Evolutionary conservation across 495 filamentous ascomycete species (phyloP).

Genomic region (Lepidopterella palustris): DNA sequence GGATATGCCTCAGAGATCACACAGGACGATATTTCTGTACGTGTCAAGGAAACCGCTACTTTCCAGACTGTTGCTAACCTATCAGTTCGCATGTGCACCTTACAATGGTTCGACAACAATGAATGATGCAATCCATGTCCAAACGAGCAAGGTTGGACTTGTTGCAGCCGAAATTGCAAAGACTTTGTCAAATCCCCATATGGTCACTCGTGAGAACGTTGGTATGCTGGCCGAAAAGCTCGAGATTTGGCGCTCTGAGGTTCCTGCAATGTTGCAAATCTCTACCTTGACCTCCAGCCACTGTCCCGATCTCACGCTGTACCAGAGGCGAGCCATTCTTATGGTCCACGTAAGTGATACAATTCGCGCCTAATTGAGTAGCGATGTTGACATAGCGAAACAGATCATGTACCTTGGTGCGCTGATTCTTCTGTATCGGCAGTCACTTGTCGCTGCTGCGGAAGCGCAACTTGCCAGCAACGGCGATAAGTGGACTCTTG

Average conservation of each 20-base stretch:
- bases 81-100: slow-evolving; percentile 12
- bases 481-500: not conserved
- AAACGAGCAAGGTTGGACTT: slow-evolving; percentile 23
- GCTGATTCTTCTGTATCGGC: slow-evolving; percentile 23
- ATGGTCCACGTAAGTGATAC: slow-evolving; percentile 21
- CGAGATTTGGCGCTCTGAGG: slow-evolving; percentile 15
- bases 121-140: slow-evolving; percentile 17
- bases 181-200: slow-evolving; percentile 13
- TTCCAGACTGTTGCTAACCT: not conserved
- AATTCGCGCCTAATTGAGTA: not conserved
- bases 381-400: not conserved
- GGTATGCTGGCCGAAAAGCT: slow-evolving; percentile 13
- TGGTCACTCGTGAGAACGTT: slow-evolving; percentile 18
- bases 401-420: slow-evolving; percentile 29
- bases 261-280: slow-evolving; percentile 19
- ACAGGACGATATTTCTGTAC: slow-evolving; percentile 16
- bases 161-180: slow-evolving; percentile 27
- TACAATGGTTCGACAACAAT: slow-evolving; percentile 8
- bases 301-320: slow-evolving; percentile 8
- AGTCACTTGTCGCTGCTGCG: slow-evolving; percentile 15
- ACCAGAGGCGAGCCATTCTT: slow-evolving; percentile 22
- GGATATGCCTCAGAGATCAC: slow-evolving; percentile 20
- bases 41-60: not conserved
- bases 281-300: slow-evolving; percentile 6
- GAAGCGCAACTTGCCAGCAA: slow-evolving; percentile 12